Evolutionary conservation across 192 early-diverging fungal genomes (phyloP).

Genomic region (Neocallimastix lanati): DNA sequence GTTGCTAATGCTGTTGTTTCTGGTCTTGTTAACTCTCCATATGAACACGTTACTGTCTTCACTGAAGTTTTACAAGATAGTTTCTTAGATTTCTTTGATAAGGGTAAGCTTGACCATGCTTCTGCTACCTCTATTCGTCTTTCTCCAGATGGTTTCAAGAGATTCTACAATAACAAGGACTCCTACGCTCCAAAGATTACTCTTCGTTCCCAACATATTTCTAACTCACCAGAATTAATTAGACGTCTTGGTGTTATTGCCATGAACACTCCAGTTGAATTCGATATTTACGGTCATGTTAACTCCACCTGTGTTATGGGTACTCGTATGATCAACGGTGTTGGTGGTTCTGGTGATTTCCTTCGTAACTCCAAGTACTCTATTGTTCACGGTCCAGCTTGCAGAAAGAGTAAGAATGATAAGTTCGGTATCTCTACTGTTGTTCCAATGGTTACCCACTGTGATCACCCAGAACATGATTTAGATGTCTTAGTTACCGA

Average conservation of each 20-base stretch:
- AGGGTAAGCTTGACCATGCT: not conserved
- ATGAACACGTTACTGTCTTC: not conserved
- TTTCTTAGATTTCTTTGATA: not conserved
- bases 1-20: not conserved
- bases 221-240: not conserved
- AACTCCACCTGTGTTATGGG: not conserved
- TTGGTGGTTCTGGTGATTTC: not conserved
- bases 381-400: not conserved
- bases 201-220: not conserved
- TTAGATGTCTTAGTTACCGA: not conserved
- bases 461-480: not conserved
- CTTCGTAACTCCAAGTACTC: not conserved
- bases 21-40: not conserved
- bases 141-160: not conserved
- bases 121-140: not conserved
- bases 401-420: not conserved
- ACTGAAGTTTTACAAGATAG: not conserved
- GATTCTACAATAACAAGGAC: not conserved
- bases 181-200: not conserved
- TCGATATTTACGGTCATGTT: not conserved
- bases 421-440: not conserved
- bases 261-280: not conserved
- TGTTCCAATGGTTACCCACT: not conserved
- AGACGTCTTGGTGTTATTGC: not conserved
- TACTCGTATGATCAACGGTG: not conserved